A percentile compares a stretch with the other conserved stretches of the same genome.
These are phyloP conservation scores for Albatrellus ellisii DNA, from an alignment of 768 basidiomycete genomes.

Conservation along the genomic window DNA sequence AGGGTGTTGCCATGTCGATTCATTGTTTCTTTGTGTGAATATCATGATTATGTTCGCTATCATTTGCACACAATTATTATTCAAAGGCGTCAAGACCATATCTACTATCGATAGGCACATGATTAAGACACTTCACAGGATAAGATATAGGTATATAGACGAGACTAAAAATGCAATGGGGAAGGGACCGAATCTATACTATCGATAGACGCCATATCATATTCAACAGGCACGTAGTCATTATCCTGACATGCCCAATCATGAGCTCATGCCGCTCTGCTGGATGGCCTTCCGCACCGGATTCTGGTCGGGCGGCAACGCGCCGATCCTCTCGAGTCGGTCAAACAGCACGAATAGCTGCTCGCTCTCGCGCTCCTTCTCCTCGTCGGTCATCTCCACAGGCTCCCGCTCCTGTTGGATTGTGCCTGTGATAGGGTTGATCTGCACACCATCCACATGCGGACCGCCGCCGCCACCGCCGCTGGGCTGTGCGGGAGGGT, in stretches of 20 bases:
- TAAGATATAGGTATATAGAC: too few relatives aligned
- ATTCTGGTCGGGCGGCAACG: conserved; percentile 49
- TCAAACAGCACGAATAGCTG: conserved; percentile 87
- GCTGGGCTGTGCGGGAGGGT: conserved; percentile 14
- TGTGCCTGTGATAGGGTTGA: conserved; percentile 86
- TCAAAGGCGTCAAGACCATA: too few relatives aligned
- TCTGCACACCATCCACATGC: conserved; percentile 34
- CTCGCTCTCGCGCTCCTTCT: conserved; percentile 91
- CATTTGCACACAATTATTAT: too few relatives aligned
- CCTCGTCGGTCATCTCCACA: conserved; percentile 79
- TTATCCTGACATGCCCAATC: conserved; percentile 2
- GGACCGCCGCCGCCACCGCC: too few relatives aligned
- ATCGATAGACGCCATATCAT: neutral
- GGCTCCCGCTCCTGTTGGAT: conserved; percentile 26
- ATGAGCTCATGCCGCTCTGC: conserved; percentile 24
- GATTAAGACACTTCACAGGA: too few relatives aligned
- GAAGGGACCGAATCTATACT: too few relatives aligned
- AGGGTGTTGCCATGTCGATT: neutral
- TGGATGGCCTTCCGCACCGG: conserved; percentile 63
- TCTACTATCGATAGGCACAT: too few relatives aligned
- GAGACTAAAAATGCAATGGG: too few relatives aligned
- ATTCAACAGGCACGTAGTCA: neutral
- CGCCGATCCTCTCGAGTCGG: conserved; percentile 67
- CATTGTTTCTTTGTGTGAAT: neutral
- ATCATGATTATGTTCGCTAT: neutral